Percentiles rank a stretch among this genome's conserved stretches.
Evolutionary conservation across 106 monocot species (phyloP).

Genomic region (Acorus gramineus): DNA sequence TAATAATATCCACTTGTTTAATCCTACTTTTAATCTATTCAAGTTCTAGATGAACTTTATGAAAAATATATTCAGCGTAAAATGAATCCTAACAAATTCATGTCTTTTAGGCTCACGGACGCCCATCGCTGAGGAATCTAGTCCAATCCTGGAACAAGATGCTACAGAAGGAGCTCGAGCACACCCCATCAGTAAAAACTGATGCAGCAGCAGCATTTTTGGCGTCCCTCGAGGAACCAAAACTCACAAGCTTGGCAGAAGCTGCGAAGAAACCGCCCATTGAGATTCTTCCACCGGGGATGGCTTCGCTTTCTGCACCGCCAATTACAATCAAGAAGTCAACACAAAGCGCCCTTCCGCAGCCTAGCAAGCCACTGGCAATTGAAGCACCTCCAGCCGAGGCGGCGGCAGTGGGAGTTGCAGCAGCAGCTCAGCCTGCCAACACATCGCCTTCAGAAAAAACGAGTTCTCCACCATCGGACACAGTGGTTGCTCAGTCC

Average conservation of each 20-base stretch:
- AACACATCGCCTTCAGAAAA: no score
- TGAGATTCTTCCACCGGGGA: conserved; percentile 94
- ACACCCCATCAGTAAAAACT: conserved; percentile 45
- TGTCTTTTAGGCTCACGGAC: conserved; percentile 64
- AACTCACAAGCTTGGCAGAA: conserved; percentile 72
- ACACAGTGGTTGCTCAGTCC: no score
- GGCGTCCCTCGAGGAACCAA: conserved; percentile 91
- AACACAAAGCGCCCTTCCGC: not conserved
- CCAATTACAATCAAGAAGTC: conserved; percentile 71
- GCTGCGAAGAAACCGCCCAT: conserved; percentile 89
- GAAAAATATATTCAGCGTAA: no score
- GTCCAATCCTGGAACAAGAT: conserved; percentile 73
- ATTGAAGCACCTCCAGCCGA: not conserved
- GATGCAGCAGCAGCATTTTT: conserved; percentile 81
- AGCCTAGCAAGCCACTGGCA: not conserved
- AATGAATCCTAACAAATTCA: not conserved
- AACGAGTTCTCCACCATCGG: no score
- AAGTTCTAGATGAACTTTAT: no score
- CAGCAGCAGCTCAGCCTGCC: no score
- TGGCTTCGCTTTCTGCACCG: conserved; percentile 76
- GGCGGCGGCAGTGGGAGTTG: not conserved
- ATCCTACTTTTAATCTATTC: no score
- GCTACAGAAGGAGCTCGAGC: conserved; percentile 75
- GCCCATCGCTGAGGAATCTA: conserved; percentile 62
- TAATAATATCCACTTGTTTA: no score